These are phyloP conservation scores for Arthrobotrys iridis DNA, from an alignment of 2,329 filamentous ascomycete species.

Conservation along the genomic window DNA sequence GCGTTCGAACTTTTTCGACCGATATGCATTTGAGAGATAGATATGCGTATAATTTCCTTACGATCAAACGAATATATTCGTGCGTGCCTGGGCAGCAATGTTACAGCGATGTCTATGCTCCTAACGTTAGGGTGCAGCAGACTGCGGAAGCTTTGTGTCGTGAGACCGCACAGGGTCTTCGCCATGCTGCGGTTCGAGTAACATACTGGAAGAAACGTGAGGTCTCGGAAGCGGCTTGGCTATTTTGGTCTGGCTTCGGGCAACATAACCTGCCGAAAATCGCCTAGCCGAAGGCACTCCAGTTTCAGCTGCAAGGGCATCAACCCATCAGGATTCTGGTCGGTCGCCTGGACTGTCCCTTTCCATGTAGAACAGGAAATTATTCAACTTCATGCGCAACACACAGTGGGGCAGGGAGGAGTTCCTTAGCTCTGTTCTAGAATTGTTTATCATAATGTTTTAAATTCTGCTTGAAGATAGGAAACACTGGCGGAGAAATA, in stretches of 20 bases:
- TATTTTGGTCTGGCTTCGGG: slow-evolving; percentile 26
- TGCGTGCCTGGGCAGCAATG: slow-evolving; percentile 4
- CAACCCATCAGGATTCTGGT: slow-evolving; percentile 8
- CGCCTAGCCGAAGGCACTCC: slow-evolving; percentile 2
- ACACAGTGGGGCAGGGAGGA: slow-evolving; percentile 27
- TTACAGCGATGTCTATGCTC: slow-evolving; percentile 42
- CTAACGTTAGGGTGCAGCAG: slow-evolving; percentile 35
- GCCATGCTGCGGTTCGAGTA: not conserved
- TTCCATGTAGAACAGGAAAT: slow-evolving; percentile 45
- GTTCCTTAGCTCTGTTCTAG: not conserved
- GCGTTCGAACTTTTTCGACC: not conserved
- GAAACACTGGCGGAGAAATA: not conserved
- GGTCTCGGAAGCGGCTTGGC: not conserved
- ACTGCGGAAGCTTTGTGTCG: not conserved
- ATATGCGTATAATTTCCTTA: not conserved
- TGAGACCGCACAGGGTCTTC: slow-evolving; percentile 15
- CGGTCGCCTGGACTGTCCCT: slow-evolving; percentile 39
- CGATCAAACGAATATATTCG: not conserved
- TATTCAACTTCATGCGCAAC: slow-evolving; percentile 49
- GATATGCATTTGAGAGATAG: not conserved
- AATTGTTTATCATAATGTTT: not conserved
- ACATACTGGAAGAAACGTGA: not conserved
- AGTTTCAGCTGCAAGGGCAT: slow-evolving; percentile 41
- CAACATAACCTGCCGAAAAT: slow-evolving; percentile 43
- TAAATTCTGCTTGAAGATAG: not conserved